Evolutionary conservation across 2,329 filamentous ascomycete genomes (phyloP).

Genomic region (Talaromyces piceae): DNA sequence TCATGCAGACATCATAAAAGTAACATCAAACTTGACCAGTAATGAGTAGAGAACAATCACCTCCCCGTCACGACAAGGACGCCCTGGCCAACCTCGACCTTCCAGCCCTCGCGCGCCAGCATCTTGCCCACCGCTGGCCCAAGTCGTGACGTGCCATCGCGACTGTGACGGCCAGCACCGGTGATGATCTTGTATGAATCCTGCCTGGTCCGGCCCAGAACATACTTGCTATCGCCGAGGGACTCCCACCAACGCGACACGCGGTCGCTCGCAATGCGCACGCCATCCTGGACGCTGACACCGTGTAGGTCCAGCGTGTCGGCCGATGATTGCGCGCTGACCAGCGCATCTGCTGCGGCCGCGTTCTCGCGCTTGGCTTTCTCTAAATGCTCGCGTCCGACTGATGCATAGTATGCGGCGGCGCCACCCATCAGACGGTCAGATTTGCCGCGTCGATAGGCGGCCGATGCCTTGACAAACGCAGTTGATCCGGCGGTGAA

Average conservation of each 20-base stretch:
- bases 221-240: slow-evolving; percentile 57
- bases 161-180: slow-evolving; percentile 70
- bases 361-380: slow-evolving; percentile 53
- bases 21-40: too few relatives aligned
- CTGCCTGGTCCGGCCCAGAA: slow-evolving; percentile 39
- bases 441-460: slow-evolving; percentile 57
- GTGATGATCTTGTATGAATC: slow-evolving; percentile 69
- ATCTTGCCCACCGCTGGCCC: slow-evolving; percentile 72
- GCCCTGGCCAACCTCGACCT: slow-evolving; percentile 63
- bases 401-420: slow-evolving; percentile 66
- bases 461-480: slow-evolving; percentile 50
- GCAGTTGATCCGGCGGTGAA: slow-evolving; percentile 43
- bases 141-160: slow-evolving; percentile 65
- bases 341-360: slow-evolving; percentile 62
- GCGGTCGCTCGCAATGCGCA: slow-evolving; percentile 63
- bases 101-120: slow-evolving; percentile 75
- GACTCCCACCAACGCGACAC: slow-evolving; percentile 69
- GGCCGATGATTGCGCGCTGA: slow-evolving; percentile 57
- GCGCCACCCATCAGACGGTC: slow-evolving; percentile 67
- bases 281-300: slow-evolving; percentile 70
- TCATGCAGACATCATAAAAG: too few relatives aligned
- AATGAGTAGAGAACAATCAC: too few relatives aligned
- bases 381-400: slow-evolving; percentile 58
- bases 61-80: slow-evolving; percentile 61
- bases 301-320: slow-evolving; percentile 72